A percentile compares a stretch with the other conserved stretches of the same genome.
phyloP scores from a whole-genome alignment of 2,329 filamentous ascomycete species.

The Capronia coronata region DNA sequence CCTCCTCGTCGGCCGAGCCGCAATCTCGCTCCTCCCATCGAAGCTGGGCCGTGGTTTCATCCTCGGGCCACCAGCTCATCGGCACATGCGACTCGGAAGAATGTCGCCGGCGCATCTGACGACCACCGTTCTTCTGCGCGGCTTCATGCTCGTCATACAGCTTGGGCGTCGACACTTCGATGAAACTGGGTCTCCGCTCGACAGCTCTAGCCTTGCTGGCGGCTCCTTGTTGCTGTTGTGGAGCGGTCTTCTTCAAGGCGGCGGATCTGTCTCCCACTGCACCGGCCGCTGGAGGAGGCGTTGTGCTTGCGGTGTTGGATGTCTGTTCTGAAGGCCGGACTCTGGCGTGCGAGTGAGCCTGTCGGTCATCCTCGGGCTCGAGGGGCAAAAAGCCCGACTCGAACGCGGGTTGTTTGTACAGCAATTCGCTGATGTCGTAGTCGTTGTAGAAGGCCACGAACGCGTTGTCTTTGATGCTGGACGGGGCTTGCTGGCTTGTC shows the following conservation, averaged over 20 bases:
- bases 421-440: conserved; percentile 19
- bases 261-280: conserved; percentile 1
- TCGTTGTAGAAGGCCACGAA: conserved; percentile 21
- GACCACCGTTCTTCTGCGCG: conserved; percentile 7
- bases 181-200: conserved; percentile 19
- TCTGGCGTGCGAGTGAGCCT: conserved; percentile 1
- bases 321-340: conserved; percentile 9
- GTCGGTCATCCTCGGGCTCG: conserved; percentile 8
- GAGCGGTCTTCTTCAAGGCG: not conserved
- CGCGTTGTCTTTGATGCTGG: conserved; percentile 13
- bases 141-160: conserved; percentile 4
- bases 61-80: conserved; percentile 24
- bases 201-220: not conserved
- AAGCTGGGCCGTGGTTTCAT: conserved; percentile 12
- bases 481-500: not conserved
- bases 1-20: conserved; percentile 14
- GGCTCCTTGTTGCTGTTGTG: not conserved
- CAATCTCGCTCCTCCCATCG: conserved; percentile 15
- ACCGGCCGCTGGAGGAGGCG: conserved; percentile 6
- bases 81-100: conserved; percentile 11
- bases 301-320: conserved; percentile 20
- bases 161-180: conserved; percentile 9
- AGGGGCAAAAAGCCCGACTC: conserved; percentile 15
- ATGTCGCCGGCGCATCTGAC: conserved; percentile 7
- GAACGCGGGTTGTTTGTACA: conserved; percentile 15